phyloP scores from a whole-genome alignment of 148 eudicot species.

The Limonium bicolor region DNA sequence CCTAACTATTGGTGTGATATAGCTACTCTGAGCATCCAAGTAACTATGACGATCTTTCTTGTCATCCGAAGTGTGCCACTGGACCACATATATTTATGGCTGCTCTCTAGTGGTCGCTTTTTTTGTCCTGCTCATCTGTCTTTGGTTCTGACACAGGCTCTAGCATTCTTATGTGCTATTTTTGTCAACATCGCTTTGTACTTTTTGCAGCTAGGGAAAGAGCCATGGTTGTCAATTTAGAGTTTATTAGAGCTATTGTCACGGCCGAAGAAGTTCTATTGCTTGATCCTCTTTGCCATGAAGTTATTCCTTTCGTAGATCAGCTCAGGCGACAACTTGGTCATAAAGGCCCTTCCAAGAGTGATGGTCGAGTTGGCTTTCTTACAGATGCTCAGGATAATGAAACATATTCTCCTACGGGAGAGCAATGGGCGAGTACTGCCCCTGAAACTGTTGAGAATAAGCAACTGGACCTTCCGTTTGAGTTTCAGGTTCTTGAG shows the following conservation, averaged over 20 bases:
- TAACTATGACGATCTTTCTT: too few species aligned
- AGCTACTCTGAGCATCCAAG: too few species aligned
- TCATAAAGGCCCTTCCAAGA: slow-evolving; percentile 19
- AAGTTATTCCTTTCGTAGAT: slow-evolving; percentile 97
- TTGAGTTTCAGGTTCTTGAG: slow-evolving; percentile 92
- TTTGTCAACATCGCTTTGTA: too few species aligned
- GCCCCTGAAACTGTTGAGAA: slow-evolving; percentile 52
- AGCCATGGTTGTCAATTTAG: slow-evolving; percentile 92
- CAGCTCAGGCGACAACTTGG: slow-evolving; percentile 75
- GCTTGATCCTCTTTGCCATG: slow-evolving; percentile 94
- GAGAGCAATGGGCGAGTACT: slow-evolving; percentile 36
- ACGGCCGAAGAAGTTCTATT: slow-evolving; percentile 93
- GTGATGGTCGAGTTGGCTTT: slow-evolving; percentile 19
- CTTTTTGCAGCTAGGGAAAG: slow-evolving; percentile 91
- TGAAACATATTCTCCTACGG: slow-evolving; percentile 18
- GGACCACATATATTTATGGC: too few species aligned
- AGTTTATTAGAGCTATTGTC: slow-evolving; percentile 87
- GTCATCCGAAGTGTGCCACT: too few species aligned
- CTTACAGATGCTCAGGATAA: slow-evolving; percentile 22
- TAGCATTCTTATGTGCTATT: too few species aligned
- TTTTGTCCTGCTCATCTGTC: too few species aligned
- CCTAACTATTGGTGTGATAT: too few species aligned
- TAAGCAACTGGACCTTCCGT: slow-evolving; percentile 64
- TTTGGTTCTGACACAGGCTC: too few species aligned
- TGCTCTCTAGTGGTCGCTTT: too few species aligned